Conservation (phyloP, 768 basidiomycete species). For the Podaxis sp. region DNA sequence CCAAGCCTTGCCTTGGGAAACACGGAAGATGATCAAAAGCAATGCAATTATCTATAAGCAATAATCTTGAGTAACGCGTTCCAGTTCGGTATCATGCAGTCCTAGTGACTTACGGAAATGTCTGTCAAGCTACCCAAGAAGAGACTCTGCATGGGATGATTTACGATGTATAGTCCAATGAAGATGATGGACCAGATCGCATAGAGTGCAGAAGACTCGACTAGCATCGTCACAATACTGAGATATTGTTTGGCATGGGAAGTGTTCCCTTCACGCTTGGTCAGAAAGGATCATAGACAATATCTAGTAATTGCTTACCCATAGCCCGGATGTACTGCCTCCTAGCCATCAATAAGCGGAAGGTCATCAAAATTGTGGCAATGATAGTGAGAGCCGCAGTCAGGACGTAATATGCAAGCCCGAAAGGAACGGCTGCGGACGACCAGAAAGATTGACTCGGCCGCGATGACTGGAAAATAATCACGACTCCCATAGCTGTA, state of each 20-base stretch:
- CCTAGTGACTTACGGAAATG: constrained; percentile 10
- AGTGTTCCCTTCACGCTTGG: constrained; percentile 4
- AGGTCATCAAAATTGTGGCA: constrained; percentile 8
- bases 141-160: constrained; percentile 13
- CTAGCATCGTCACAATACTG: constrained; percentile 15
- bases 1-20: constrained; percentile 1
- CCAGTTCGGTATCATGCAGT: background rate
- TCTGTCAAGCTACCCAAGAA: constrained; percentile 14
- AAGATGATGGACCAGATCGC: constrained; percentile 18
- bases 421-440: background rate
- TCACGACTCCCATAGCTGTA: constrained; percentile 13
- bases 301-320: background rate
- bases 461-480: constrained; percentile 1
- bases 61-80: constrained; percentile 8
- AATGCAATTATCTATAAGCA: no score
- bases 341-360: constrained; percentile 7
- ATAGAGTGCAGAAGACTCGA: constrained; percentile 17
- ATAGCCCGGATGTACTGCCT: constrained; percentile 1
- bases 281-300: no score
- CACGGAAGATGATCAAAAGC: constrained; percentile 12
- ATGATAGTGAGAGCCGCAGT: constrained; percentile 11
- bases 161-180: constrained; percentile 14
- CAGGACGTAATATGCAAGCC: constrained; percentile 14
- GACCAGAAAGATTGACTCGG: constrained; percentile 14
- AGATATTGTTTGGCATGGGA: constrained; percentile 11